Evolutionary conservation across 2,329 filamentous ascomycete genomes (phyloP).

Genomic region (Paracoccidioides lutzii): DNA sequence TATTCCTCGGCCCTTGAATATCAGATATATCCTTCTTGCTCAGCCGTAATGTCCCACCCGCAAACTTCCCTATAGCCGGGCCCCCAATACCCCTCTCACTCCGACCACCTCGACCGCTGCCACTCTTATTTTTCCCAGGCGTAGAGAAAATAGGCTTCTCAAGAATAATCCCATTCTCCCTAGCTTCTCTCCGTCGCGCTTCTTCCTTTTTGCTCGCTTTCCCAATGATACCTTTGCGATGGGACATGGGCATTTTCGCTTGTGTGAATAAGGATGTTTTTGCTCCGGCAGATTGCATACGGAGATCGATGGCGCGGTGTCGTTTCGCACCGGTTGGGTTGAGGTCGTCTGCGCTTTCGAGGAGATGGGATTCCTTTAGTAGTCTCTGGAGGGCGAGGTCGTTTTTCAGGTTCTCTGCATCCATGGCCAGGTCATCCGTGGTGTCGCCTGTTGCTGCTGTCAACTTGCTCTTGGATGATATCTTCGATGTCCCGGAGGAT

Average conservation of each 20-base stretch:
- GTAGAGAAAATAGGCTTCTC: conserved; percentile 40
- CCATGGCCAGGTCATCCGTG: conserved; percentile 52
- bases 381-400: conserved; percentile 86
- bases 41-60: conserved; percentile 63
- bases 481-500: conserved; percentile 14
- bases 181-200: conserved; percentile 62
- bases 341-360: conserved; percentile 85
- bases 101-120: conserved; percentile 19
- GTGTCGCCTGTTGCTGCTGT: conserved; percentile 44
- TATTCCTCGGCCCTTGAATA: conserved; percentile 46
- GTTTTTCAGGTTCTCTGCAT: conserved; percentile 57
- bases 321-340: conserved; percentile 57
- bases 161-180: conserved; percentile 80
- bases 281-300: conserved; percentile 69
- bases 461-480: conserved; percentile 18
- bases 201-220: conserved; percentile 55
- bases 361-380: conserved; percentile 79
- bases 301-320: conserved; percentile 70
- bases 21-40: conserved; percentile 62
- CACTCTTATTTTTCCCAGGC: conserved; percentile 22
- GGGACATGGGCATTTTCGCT: conserved; percentile 76
- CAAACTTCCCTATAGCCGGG: conserved; percentile 68
- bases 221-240: conserved; percentile 69
- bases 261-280: conserved; percentile 62
- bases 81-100: conserved; percentile 55